Evolutionary conservation across 257 asterid genomes (phyloP), one percentile per base, ranked within the genome.

Genomic region (Lycium ferocissimum): DNA sequence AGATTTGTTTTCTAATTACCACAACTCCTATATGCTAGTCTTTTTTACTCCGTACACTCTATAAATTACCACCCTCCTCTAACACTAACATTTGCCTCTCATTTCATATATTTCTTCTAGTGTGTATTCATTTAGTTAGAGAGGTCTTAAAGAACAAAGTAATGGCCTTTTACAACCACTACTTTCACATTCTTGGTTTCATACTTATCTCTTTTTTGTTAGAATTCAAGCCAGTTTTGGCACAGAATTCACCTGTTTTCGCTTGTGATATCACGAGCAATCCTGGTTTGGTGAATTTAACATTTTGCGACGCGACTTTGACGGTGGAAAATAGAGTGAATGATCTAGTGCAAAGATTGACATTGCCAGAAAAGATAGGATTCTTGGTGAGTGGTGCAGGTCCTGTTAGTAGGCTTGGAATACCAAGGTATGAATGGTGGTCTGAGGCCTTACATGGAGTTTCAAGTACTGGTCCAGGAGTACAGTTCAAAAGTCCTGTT

Each of bases 401-500:
- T 11, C 86, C 80, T 9, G 86, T 75, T 22, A 81, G 83, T 22
- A 69, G 91, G 66, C 90, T 90, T 65, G 92, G 88, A 33, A 61
- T 89, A 17, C 92, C 91, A 10, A 67, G 67, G 15, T 91, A 91
- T 18, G 86, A 89, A 20, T 91, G 94, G 94, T 91, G 92, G 94
- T 89, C 92, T 12, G 94, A 91, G 88, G 90, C 89, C 7, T 85
- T 91, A 71, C 94, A 91, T 72, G 94, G 94, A 9, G 88, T 91
- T 71, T 85, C 91, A 2, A 20, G 47, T 22, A 56, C 49, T 7
- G 92, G 92, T 15, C 87, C 85, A 1, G 92, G 90, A 6, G 86
- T 86, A 10, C 82, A 83, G n/a, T 91, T 90, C 56, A 51, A 38
- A 26, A 59, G 81, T 20, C 49, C 79, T 66, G 86, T 91, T 69